Evolutionary conservation across 345 rosid genomes (phyloP), one percentile per base, ranked within the genome.

Genomic region (Aquilaria malaccensis): DNA sequence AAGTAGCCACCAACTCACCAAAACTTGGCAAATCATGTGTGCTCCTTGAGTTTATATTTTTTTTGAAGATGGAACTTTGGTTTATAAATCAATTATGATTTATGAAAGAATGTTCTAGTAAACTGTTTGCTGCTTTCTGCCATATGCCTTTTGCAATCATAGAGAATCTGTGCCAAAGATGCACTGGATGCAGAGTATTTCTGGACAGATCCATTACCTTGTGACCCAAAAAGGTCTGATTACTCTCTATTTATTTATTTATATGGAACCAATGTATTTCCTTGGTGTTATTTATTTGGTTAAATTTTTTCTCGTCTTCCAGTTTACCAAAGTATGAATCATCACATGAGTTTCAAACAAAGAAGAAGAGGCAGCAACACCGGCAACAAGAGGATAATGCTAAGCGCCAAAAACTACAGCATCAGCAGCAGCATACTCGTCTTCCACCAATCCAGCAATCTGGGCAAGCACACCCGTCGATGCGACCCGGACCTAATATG

Each of bases 161-260:
- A 93, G 98, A 85, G 98, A 79, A 85, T 93, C 82, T 76, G 81
- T 30, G 97, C 97, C 41, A 93, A 85, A 81, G 98, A 93, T 82
- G 93, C 97, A 30, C 86, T 93, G 47, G 98, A 89, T 72, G 97
- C 97, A 0, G 97, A 93, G 79, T 93, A 93, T 77, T 89, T 93
- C 80, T 93, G 98, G 98, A 72, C 88, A 52, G 98, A 93, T 50
- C 98, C 97, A 0, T 77, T 87, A 46, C 98, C 98, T 4, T 93
- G 98, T 67, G 96, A 93, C 63, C 97, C 98, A 30, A 92, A 85
- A 74, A 89, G 93, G 98, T 88, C 50, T 66, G 58, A 3, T 50
- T 54, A 41, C 11, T 52, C 41, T 53, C 29, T 59, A 37, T 61
- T 43, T 43, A 57, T 49, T 32, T 58, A 31, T 13, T 32, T 63